These are phyloP conservation scores for Posidonia australis DNA, from an alignment of 106 monocot species.

Conservation along the genomic window DNA sequence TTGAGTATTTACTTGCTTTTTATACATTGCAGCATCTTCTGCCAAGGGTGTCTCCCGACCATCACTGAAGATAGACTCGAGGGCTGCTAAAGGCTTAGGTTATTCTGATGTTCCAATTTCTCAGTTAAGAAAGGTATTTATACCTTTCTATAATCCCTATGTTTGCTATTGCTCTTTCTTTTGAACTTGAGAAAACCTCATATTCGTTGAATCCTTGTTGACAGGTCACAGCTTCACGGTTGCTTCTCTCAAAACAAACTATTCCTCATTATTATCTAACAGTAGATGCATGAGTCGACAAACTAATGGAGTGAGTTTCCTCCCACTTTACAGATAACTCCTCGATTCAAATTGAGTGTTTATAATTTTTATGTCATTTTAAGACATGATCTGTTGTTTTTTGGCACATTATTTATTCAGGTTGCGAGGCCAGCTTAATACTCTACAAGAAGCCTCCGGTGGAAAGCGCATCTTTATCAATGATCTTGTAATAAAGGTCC, in stretches of 20 bases:
- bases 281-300: constrained; percentile 83
- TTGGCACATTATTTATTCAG: constrained; percentile 13
- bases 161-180: not conserved
- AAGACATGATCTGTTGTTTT: not conserved
- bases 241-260: constrained; percentile 89
- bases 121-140: constrained; percentile 83
- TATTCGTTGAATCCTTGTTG: constrained; percentile 7
- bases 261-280: constrained; percentile 98
- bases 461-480: constrained; percentile 83
- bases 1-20: not conserved
- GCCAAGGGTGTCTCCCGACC: constrained; percentile 30
- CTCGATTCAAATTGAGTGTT: not conserved
- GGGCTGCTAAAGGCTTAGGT: constrained; percentile 24
- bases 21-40: constrained; percentile 16
- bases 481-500: constrained; percentile 96
- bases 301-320: constrained; percentile 66
- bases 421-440: constrained; percentile 62
- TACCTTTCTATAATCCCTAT: not conserved
- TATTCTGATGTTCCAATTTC: constrained; percentile 72
- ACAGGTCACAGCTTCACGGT: constrained; percentile 80
- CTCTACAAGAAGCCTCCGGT: constrained; percentile 82
- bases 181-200: not conserved
- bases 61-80: constrained; percentile 18
- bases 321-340: constrained; percentile 1
- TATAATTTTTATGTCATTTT: not conserved